A percentile compares a stretch with the other conserved stretches of the same genome.
Evolutionary conservation across 2,329 filamentous ascomycete genomes (phyloP).

Genomic region (Cladosporium oxysporum): DNA sequence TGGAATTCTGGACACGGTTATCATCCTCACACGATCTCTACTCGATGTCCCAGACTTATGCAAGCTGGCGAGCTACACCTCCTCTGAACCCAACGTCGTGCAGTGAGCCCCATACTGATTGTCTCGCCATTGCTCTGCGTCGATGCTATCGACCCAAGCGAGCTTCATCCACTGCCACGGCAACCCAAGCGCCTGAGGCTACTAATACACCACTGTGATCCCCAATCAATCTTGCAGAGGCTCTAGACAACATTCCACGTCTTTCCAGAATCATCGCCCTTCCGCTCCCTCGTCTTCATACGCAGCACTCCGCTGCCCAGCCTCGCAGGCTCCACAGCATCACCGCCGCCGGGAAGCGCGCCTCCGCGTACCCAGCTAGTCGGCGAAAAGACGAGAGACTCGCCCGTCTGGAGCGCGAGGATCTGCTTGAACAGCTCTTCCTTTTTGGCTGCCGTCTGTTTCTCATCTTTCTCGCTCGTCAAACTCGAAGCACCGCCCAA

Average conservation of each 20-base stretch:
- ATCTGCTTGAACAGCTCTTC: constrained; percentile 34
- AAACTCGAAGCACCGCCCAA: constrained; percentile 47
- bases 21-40: neutral
- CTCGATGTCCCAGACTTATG: too few relatives aligned
- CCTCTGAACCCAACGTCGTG: rapidly evolving
- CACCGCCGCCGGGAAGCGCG: neutral
- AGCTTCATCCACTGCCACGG: too few relatives aligned
- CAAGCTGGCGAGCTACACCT: neutral
- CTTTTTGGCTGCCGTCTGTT: constrained; percentile 13
- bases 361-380: constrained; percentile 30
- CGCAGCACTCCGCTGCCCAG: constrained; percentile 28
- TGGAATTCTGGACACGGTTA: too few relatives aligned
- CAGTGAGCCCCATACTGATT: neutral
- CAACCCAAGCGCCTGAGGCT: too few relatives aligned
- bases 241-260: constrained; percentile 25
- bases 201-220: too few relatives aligned
- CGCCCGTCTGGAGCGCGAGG: constrained; percentile 33
- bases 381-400: constrained; percentile 38
- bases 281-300: constrained; percentile 33
- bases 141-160: neutral
- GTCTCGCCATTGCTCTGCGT: neutral
- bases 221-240: too few relatives aligned
- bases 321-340: constrained; percentile 23
- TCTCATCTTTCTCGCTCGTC: constrained; percentile 14
- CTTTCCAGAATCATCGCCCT: constrained; percentile 32